These are phyloP conservation scores for Oemleria cerasiformis DNA, from an alignment of 306 rosid species.

Conservation along the genomic window DNA sequence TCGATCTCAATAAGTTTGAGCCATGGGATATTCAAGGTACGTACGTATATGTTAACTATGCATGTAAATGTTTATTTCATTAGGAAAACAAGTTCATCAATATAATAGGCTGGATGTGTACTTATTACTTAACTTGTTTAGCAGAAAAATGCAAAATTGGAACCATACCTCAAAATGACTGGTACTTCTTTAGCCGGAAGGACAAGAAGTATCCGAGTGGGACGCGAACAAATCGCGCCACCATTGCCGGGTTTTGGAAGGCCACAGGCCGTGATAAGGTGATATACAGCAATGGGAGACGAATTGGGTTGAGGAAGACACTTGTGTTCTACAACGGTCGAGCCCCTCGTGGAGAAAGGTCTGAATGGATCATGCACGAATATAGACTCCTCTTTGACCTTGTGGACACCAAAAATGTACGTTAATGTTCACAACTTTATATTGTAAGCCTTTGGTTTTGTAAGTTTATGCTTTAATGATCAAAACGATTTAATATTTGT, in stretches of 20 bases:
- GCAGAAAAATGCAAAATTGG: not conserved
- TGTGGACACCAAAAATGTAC: not conserved
- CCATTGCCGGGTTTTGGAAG: not conserved
- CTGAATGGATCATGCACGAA: not conserved
- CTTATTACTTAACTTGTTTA: no score
- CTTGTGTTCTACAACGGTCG: constrained; percentile 3
- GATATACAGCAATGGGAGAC: not conserved
- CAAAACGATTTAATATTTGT: no score
- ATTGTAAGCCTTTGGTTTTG: no score
- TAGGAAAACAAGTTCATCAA: not conserved
- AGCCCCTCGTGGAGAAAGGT: not conserved
- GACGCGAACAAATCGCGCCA: not conserved
- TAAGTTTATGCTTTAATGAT: no score
- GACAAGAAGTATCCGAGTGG: not conserved
- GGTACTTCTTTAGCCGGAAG: not conserved
- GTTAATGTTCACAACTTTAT: no score
- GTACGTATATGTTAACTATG: not conserved
- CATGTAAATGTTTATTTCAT: not conserved
- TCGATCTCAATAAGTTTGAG: constrained; percentile 96
- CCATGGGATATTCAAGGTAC: constrained; percentile 98
- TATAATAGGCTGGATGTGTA: no score
- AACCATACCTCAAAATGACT: not conserved
- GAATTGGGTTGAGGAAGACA: not conserved
- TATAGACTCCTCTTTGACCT: not conserved
- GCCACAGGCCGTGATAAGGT: constrained; percentile 1